These are phyloP conservation scores for Heliophila coronopifolia DNA, from an alignment of 441 rosid species.

Conservation along the genomic window DNA sequence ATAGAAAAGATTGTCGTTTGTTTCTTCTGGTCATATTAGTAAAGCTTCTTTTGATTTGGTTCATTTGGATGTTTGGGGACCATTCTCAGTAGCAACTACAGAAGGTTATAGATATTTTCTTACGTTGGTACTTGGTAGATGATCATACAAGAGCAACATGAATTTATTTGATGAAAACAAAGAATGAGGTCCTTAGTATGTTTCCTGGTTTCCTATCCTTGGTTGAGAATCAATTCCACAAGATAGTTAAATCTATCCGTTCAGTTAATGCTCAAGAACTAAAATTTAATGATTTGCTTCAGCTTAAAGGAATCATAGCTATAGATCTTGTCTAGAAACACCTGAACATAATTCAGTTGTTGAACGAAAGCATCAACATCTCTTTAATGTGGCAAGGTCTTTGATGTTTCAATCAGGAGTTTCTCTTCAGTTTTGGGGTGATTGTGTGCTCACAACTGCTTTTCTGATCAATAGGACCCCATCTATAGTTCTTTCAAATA, in stretches of 20 bases:
- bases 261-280: not conserved
- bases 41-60: not conserved
- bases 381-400: not conserved
- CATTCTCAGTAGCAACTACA: not conserved
- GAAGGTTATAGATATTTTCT: not conserved
- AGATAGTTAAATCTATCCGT: rapidly evolving
- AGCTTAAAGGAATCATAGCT: rapidly evolving
- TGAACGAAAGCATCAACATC: not conserved
- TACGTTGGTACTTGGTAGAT: not conserved
- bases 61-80: not conserved
- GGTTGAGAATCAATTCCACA: not conserved
- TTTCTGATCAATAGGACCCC: not conserved
- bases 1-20: not conserved
- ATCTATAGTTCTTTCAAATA: not conserved
- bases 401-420: not conserved
- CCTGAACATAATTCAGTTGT: not conserved
- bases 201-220: not conserved
- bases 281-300: not conserved
- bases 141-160: not conserved
- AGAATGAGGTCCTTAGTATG: not conserved
- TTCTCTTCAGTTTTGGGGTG: not conserved
- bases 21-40: not conserved
- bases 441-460: not conserved
- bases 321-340: not conserved
- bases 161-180: not conserved